These are phyloP conservation scores for Citrus sinensis DNA, from an alignment of 345 rosid genomes.

Conservation along the genomic window DVS_A1.0 CM039167.1:5674001-5674500, in stretches of 20 bases:
- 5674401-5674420: no score
- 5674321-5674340: no score
- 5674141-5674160: background rate
- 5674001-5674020: background rate
- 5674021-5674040: background rate
- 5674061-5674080: background rate
- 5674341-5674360: no score
- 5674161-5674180: background rate
- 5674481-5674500: no score
- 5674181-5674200: background rate
- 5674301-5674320: no score
- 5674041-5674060: background rate
- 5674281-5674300: background rate
- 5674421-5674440: no score
- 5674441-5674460: no score
- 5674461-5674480: no score
- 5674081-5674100: background rate
- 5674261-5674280: background rate
- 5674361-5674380: no score
- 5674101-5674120: background rate
- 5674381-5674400: no score
- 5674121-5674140: no score
- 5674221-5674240: slow-evolving; percentile 19
- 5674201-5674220: background rate
- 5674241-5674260: slow-evolving; percentile 19